Evolutionary conservation across 2,329 filamentous ascomycete species (phyloP), one percentile per base, ranked within the genome.

Genomic region (Domatiomyces globalis): DNA sequence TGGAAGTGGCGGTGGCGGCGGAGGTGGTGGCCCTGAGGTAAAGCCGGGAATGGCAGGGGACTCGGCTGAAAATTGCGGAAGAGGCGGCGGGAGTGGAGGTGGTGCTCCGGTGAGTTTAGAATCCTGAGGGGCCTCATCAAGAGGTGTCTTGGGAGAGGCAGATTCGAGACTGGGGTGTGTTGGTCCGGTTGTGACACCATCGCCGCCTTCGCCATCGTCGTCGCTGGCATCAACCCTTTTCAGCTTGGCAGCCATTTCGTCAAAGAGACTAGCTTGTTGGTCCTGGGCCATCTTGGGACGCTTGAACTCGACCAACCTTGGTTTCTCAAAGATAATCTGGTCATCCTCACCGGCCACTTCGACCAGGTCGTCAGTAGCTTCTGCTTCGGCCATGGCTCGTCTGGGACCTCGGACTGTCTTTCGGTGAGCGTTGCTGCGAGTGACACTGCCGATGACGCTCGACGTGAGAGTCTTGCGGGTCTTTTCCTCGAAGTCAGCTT

Each of bases 101-200:
- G 61, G 74, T 71, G 65, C 63, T 10, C 56, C 62, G 47, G 54
- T 56, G 43, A 65, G 62, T 46, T 59, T 63, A 15, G 51, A 18
- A 39, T 56, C 54, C 39, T 57, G 54, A 39, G 62, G 64, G 61
- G 63, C 77, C 42, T 68, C 69, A 53, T 85, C 83, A 54, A 72
- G 74, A 29, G 80, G 81, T 6, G 80, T 85, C 58, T 79, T 76
- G 5, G 83, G 83, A n/a, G 79, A 76, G 51, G 82, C 74, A 9
- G 81, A 80, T 57, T 88, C 83, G 55, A 87, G 70, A 66, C 83
- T 87, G 25, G 83, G 84, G 64, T 87, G 83, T 18, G 82, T 85
- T 45, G 84, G 79, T 22, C 83, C 85, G 36, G 84, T 87, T 1
- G 84, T 85, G 53, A 83, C 74, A 49, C 79, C 80, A 60, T 85